Evolutionary conservation across 441 rosid species (phyloP), one percentile per base, ranked within the genome.

Genomic region (Erodium texanum): DNA sequence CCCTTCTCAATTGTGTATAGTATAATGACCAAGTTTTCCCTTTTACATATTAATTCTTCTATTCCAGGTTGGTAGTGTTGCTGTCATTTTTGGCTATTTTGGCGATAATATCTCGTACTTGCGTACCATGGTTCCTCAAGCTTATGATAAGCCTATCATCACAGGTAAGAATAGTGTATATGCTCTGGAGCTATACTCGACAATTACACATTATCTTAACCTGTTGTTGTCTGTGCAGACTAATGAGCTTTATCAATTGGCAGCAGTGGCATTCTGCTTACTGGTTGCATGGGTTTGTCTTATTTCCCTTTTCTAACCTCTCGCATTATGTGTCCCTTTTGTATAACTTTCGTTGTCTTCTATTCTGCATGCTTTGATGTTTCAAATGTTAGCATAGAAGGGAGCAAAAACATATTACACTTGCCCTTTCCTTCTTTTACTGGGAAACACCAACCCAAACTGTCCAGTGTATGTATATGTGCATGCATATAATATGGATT

Each of bases 51-150:
- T 54, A 18, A 6, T 66, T 64, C 24, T 75, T n/a, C 70, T 34
- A 74, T 71, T 80, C 71, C 91, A 93, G 97, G 85, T 79, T 93
- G 85, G 89, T 89, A 74, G 72, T 74, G 74, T 79, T 93, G 77
- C 75, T 90, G 70, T 62, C 88, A 8, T 93, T 90, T 84, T 78
- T 93, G 82, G 81, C 83, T 69, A 71, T 89, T 71, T 84, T 90
- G 83, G 79, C 89, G 24, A 80, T 93, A 66, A 73, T 89, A 32
- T 86, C 92, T 45, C 87, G 86, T 62, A 90, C 95, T 61, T 93
- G 98, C 81, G 89, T 93, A 50, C 97, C 97, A n/a, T 93, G 98
- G 98, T 87, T 86, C 81, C 85, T 93, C 72, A 90, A 85, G 83
- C 94, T 93, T 68, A 93, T 93, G 97, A 89, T 87, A 77, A 90